Evolutionary conservation across 768 basidiomycete species (phyloP).

Genomic region (Lentinula edodes): DNA sequence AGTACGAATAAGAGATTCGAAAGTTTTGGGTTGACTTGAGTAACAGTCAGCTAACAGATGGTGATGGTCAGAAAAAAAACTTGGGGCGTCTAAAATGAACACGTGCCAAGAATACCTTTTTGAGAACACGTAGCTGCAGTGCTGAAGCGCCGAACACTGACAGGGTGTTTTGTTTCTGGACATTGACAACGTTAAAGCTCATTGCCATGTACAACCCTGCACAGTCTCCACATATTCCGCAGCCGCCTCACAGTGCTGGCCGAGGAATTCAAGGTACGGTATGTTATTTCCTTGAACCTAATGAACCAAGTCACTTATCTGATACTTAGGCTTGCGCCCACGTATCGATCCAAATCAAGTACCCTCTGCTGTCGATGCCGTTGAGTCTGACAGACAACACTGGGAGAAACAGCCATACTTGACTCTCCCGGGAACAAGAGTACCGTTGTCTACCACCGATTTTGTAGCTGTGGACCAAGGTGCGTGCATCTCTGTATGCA

Average conservation of each 20-base stretch:
- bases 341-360: constrained; percentile 86
- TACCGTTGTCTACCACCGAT: constrained; percentile 83
- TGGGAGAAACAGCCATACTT: constrained; percentile 71
- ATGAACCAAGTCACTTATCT: not conserved
- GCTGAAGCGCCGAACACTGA: not conserved
- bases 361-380: constrained; percentile 81
- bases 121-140: not conserved
- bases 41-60: too few species aligned
- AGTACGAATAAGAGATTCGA: too few species aligned
- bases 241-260: constrained; percentile 68
- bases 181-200: not conserved
- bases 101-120: too few species aligned
- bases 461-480: constrained; percentile 91
- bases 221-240: constrained; percentile 41
- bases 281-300: not conserved
- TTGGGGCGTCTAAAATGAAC: too few species aligned
- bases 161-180: not conserved
- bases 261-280: constrained; percentile 39
- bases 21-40: too few species aligned
- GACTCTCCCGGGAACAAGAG: constrained; percentile 51
- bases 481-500: constrained; percentile 10
- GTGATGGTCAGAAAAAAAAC: too few species aligned
- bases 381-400: constrained; percentile 72
- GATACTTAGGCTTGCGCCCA: constrained; percentile 58
- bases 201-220: not conserved